Evolutionary conservation across 2,329 filamentous ascomycete species (phyloP), one percentile per base, ranked within the genome.

Genomic region (Decorospora gaudefroyi): DNA sequence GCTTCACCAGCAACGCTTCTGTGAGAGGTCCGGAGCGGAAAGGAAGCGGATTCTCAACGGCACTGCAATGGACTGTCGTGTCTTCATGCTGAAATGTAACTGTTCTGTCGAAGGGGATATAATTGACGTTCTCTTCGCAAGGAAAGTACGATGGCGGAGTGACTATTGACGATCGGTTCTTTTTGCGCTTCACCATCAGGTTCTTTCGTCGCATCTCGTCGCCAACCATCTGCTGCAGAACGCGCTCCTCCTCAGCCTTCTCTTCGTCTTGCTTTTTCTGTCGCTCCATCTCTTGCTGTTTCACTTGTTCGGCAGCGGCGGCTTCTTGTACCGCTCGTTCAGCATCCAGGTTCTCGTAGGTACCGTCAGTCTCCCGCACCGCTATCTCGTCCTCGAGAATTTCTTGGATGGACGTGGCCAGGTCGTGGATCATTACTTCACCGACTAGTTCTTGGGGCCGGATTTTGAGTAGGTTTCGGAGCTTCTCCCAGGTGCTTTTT

Each of bases 271-370:
- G 60, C 33, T 69, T 70, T 42, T 69, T 72, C 34, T 65, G 63
- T 6, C 72, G 62, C 21, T 72, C 67, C 41, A 74, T 63, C 42
- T 76, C 68, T 6, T 73, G 70, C 36, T 70, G 60, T 44, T 72
- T 72, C 0, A 77, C 86, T 37, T 82, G 72, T 60, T 78, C 78
- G 31, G 82, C 82, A 18, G 88, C 76, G 16, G 81, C 82, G 15
- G 86, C 86, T 71, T 95, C 88, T 51, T 95, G 89, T 10, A 84
- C 84, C 18, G 87, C 90, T 26, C 91, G 83, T 69, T 97, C 91
- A 60, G 95, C 90, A 62, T 95, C 90, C 5, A 97, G 76, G 21
- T 90, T 96, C 1, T 90, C 90, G 11, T 96, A 74, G 49, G 90
- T 81, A 42, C 84, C 81, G 21, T 89, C 87, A 42, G 85, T 82